Percentiles rank a stretch among this genome's conserved stretches.
These are phyloP conservation scores for Amylostereum areolatum DNA, from an alignment of 1,284 basidiomycete genomes.

Conservation along the genomic window DNA sequence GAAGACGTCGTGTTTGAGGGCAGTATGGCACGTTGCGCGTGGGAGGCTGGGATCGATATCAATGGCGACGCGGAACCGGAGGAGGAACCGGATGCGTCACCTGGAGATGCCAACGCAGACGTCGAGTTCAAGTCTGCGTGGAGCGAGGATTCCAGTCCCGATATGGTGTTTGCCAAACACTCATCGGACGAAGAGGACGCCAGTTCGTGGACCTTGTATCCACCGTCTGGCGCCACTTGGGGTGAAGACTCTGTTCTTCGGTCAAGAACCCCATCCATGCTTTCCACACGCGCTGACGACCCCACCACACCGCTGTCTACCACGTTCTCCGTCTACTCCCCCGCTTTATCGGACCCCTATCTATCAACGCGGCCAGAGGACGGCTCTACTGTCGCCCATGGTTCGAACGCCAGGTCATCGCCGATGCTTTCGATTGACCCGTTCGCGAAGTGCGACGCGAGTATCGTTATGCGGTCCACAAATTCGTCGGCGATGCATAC, in stretches of 20 bases:
- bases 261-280: conserved; percentile 16
- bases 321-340: conserved; percentile 32
- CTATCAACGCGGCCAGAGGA: conserved; percentile 42
- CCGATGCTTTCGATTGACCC: conserved; percentile 58
- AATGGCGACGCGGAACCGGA: conserved; percentile 35
- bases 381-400: conserved; percentile 34
- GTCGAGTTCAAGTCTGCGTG: conserved; percentile 33
- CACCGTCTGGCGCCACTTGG: conserved; percentile 28
- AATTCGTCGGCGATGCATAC: conserved; percentile 65
- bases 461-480: conserved; percentile 43
- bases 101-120: conserved; percentile 16
- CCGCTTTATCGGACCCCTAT: conserved; percentile 33
- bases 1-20: conserved; percentile 73
- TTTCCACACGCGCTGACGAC: conserved; percentile 11
- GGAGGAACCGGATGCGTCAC: conserved; percentile 7
- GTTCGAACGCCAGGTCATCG: conserved; percentile 23
- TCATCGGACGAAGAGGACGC: conserved; percentile 31
- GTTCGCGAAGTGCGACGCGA: conserved; percentile 43
- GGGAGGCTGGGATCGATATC: conserved; percentile 71
- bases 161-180: conserved; percentile 52
- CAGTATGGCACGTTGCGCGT: conserved; percentile 76
- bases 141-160: conserved; percentile 61
- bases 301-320: conserved; percentile 13
- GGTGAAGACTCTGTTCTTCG: conserved; percentile 21
- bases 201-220: conserved; percentile 30